phyloP scores from a whole-genome alignment of 2,329 filamentous ascomycete genomes.

The Beauveria pseudobassiana region DNA sequence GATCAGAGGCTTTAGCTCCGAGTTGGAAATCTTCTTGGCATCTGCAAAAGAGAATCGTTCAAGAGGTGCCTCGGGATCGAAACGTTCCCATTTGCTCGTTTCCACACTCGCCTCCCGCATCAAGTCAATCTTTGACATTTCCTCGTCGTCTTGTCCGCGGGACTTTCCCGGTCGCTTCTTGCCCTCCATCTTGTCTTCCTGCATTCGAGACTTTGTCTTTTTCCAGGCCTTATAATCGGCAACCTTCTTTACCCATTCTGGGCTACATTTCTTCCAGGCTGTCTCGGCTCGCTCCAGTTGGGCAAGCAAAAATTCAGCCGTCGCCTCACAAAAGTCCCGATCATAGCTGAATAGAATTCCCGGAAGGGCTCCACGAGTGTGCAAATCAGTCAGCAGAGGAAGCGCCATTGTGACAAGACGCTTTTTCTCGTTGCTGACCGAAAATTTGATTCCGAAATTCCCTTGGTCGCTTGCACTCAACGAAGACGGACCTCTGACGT shows the following conservation, averaged over 20 bases:
- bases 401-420: slow-evolving; percentile 23
- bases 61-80: slow-evolving; percentile 58
- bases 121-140: slow-evolving; percentile 46
- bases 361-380: slow-evolving; percentile 58
- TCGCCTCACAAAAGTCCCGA: slow-evolving; percentile 53
- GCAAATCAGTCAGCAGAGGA: slow-evolving; percentile 51
- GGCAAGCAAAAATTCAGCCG: slow-evolving; percentile 42
- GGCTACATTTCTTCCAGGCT: slow-evolving; percentile 46
- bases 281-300: slow-evolving; percentile 35
- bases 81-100: slow-evolving; percentile 50
- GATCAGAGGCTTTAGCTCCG: slow-evolving; percentile 51
- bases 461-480: background rate
- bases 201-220: slow-evolving; percentile 35
- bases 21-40: slow-evolving; percentile 45
- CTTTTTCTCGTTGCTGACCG: background rate
- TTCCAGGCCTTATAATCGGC: slow-evolving; percentile 50
- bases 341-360: slow-evolving; percentile 76
- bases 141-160: slow-evolving; percentile 31
- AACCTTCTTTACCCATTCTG: slow-evolving; percentile 54
- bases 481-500: background rate
- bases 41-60: slow-evolving; percentile 61
- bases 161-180: slow-evolving; percentile 25
- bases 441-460: background rate
- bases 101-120: slow-evolving; percentile 51
- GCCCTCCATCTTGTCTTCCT: slow-evolving; percentile 22